Conservation (phyloP, 108 stramenopile species). For the Skeletonema potamos region DNA sequence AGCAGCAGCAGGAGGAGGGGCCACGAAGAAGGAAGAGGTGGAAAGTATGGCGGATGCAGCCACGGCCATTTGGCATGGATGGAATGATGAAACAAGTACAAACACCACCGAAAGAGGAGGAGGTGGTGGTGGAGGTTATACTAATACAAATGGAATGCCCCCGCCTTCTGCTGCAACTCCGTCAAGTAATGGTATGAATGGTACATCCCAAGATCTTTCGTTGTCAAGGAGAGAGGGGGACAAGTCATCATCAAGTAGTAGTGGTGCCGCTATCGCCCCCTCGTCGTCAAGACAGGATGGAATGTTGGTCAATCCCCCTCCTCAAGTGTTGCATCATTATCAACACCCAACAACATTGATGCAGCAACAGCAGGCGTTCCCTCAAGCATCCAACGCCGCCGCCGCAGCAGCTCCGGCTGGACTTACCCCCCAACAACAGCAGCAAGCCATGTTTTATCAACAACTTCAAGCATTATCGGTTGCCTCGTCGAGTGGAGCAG, state of each 20-base stretch:
- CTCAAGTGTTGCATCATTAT: neutral
- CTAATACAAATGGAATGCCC: neutral
- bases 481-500: constrained; percentile 5
- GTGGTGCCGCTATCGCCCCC: neutral
- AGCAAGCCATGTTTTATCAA: constrained; percentile 5
- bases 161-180: neutral
- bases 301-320: neutral
- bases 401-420: neutral
- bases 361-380: neutral
- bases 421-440: constrained; percentile 16
- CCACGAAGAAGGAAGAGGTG: no score
- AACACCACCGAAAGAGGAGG: neutral
- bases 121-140: neutral
- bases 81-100: no score
- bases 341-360: neutral
- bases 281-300: neutral
- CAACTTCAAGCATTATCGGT: constrained; percentile 5
- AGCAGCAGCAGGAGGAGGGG: no score
- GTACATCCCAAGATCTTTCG: neutral
- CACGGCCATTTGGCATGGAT: no score
- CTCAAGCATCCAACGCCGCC: neutral
- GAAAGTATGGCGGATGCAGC: no score
- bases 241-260: neutral
- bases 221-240: neutral
- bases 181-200: neutral